Base-by-base conservation (phyloP, 164 flowering plant genomes). In the Vitis riparia region DNA sequence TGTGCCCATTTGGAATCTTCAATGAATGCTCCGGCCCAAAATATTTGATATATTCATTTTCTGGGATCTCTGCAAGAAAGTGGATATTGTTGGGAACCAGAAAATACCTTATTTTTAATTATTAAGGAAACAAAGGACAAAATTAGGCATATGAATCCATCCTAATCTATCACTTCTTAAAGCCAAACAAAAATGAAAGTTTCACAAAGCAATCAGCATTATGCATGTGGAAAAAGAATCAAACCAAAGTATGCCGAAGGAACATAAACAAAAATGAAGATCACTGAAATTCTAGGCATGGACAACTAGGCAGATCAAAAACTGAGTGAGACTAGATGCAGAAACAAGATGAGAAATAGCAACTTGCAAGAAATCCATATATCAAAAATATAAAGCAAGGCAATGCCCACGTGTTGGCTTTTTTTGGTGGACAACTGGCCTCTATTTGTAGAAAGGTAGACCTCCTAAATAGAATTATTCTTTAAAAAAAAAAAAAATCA, bases 61-160 rank as follows among this genome's bases (percentile, higher is more conserved):
- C 94, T 59, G 99, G 99, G 62, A 95, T 95, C 75, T 90, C 99
- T 93, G 98, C 88, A 82, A 77, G 62, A 74, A 71, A 76, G 16
- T 29, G 14, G 49, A 47, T 67, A 59, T n/a, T 53, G 51, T 64
- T 55, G 58, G 23, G n/a, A n/a, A 44, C 44, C 10, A 53, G 6
- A 4, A 10, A 12, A 13, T 19, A 10, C 52, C 29, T 11, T 52
- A 14, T 23, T 23, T 23, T 23, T 66, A 29, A 51, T 52, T 3
- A 23, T 9, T 16, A 50, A 2, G 9, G 12, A 12, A 65, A 65
- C 5, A 23, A 11, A 51, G 16, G 16, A 65, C 2, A 14, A 65
- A 23, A n/a, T 16, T 11, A n/a, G 23, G 53, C 30, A 27, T 7
- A 9, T 48, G 27, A 23, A 23, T 23, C 27, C 27, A 23, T 23